Base-by-base conservation (phyloP, 1,284 basidiomycete genomes). In the Phylloboletellus chloephorus region DNA sequence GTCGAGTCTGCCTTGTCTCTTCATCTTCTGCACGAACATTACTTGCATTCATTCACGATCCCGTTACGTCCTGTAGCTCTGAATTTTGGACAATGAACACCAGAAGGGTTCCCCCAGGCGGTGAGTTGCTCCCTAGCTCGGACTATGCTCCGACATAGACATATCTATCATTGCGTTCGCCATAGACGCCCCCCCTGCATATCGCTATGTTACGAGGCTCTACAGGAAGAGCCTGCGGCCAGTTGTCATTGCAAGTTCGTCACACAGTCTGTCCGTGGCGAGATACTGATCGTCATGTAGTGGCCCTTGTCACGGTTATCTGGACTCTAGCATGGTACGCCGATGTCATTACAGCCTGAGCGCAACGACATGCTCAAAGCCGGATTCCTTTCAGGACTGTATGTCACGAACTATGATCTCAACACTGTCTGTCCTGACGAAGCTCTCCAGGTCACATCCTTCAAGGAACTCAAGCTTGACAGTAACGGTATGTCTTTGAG, bases 281-380 rank as follows among this genome's bases (percentile, higher is more conserved):
- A 25, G 13, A 13, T 36, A 16, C 40, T 45, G 26, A 52, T 16
- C 10, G 13, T 25, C 7, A 5, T 16, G 5, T 10, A 79, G 79
- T 69, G 39, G 64, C 68, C 9, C 53, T 73, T 36, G 31, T 81
- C 13, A 67, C 64, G 22, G 74, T 69, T 12, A 48, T 83, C 20
- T 86, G 80, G 77, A 56, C 73, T 29, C 61, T 86, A 12, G 66
- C 78, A 49, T 73, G 74, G 83, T 85, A 52, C 54, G 79, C 67
- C 16, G 28, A 8, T 30, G 5, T 25, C 8, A 8, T 15, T 15
- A 2, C 21, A 5, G 9, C 16, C 17, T 26, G 15, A 6, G 13
- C 12, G 10, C 24, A 13, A 15, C 24, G 46, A 36, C 15, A 16
- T 22, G 34, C 36, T 43, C 12, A 39, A n/a, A 9, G 9, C 4